Conservation (phyloP, 2,329 filamentous ascomycete species). For the Lachnellula occidentalis region DNA sequence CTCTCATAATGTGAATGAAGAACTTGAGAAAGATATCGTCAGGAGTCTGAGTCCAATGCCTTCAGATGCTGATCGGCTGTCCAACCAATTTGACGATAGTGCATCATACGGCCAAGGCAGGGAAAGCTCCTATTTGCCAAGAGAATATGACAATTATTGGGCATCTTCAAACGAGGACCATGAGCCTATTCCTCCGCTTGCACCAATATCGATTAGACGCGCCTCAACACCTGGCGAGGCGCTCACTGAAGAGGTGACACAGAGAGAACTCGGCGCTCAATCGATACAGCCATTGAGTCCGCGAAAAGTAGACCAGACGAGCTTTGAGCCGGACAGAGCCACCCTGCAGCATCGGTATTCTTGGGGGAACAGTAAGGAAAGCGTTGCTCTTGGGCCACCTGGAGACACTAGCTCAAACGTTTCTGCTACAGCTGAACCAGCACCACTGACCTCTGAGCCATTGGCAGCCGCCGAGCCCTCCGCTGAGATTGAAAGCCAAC, state of each 20-base stretch:
- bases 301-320: slow-evolving; percentile 11
- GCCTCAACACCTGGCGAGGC: neutral
- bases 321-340: slow-evolving; percentile 11
- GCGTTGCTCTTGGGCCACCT: slow-evolving; percentile 3
- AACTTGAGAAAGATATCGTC: slow-evolving; percentile 68
- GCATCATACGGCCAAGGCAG: slow-evolving; percentile 26
- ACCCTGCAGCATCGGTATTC: slow-evolving; percentile 23
- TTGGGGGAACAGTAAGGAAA: slow-evolving; percentile 26
- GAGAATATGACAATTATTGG: slow-evolving; percentile 66
- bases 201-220: slow-evolving; percentile 2
- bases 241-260: slow-evolving; percentile 14
- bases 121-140: slow-evolving; percentile 59
- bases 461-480: neutral
- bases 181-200: slow-evolving; percentile 3
- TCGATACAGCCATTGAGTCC: slow-evolving; percentile 23
- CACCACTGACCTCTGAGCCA: neutral
- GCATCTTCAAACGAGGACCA: slow-evolving; percentile 40
- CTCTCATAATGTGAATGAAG: slow-evolving; percentile 56
- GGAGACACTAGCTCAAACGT: neutral
- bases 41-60: slow-evolving; percentile 55
- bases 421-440: neutral
- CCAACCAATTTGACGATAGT: slow-evolving; percentile 16
- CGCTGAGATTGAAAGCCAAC: slow-evolving; percentile 1
- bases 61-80: slow-evolving; percentile 16
- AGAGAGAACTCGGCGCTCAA: slow-evolving; percentile 22